These are phyloP conservation scores for Fusarium coicis DNA, from an alignment of 2,329 filamentous ascomycete species.

Conservation along the genomic window DNA sequence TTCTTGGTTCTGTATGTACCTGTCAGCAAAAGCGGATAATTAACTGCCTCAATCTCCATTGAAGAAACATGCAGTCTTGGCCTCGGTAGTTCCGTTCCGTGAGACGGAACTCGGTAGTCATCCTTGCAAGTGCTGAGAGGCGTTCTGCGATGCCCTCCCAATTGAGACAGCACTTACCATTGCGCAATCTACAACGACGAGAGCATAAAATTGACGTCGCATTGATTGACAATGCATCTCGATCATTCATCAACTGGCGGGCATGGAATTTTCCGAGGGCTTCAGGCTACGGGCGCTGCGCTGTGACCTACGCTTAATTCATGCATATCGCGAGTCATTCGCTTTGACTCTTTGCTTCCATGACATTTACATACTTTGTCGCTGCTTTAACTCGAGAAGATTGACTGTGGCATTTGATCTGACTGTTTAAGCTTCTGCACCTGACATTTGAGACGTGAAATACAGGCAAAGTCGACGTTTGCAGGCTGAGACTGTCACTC, in stretches of 20 bases:
- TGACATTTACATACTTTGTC: not conserved
- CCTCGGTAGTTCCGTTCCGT: not conserved
- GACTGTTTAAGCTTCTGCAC: not conserved
- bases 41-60: not conserved
- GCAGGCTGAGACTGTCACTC: not conserved
- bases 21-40: not conserved
- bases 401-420: not conserved
- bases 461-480: not conserved
- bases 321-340: conserved; percentile 10
- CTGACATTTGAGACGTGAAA: not conserved
- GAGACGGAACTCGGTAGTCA: not conserved
- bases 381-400: too few relatives aligned
- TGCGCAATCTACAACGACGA: not conserved
- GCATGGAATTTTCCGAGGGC: not conserved
- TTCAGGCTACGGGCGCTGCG: not conserved
- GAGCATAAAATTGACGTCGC: not conserved
- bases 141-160: not conserved
- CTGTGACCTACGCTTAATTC: not conserved
- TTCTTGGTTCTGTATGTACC: not conserved
- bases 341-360: not conserved
- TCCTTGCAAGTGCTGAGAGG: not conserved
- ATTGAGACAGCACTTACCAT: not conserved
- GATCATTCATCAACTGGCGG: not conserved
- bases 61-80: not conserved
- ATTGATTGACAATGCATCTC: not conserved